Evolutionary conservation across 75 land plant genomes (phyloP), one percentile per base, ranked within the genome.

Genomic region (Larix kaempferi): DNA sequence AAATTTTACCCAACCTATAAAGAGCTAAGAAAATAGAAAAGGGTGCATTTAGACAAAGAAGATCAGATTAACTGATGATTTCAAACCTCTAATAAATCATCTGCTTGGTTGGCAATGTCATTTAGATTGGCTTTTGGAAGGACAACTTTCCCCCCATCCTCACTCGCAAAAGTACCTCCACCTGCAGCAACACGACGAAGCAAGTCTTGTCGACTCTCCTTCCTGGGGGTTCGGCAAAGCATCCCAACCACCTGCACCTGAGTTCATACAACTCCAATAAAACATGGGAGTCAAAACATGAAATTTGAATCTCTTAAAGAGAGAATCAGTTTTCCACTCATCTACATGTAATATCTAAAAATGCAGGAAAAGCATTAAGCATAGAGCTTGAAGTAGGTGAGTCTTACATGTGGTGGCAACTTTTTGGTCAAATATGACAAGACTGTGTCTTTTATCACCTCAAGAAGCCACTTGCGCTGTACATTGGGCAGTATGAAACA

Each of bases 241-340:
- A 95, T 76, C n/a, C 98, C 98, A 81, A 98, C 82, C 56, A 98
- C 91, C 88, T 98, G 99, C 62, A 95, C 98, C 99, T 98, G 44
- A 26, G 57, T 26, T 44, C 33, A 73, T 23, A 52, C 17, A 55
- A 17, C 17, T 61, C 39, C 52, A 56, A 52, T 3, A 22, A 56
- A 52, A 64, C 19, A 64, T 39, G 56, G 15, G 17, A 52, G 14
- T 25, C 16, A 49, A 49, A 25, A 39, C 13, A 39, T 41, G n/a
- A n/a, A n/a, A 69, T 69, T 13, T 35, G n/a, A 62, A 56, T 57
- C 57, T 6, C 12, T 49, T 25, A 19, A 62, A 17, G 11, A 71
- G 21, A 29, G 33, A 76, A 76, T 37, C 23, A 35, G 21, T 37
- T 17, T n/a, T 58, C 49, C 57, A 26, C 67, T 56, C 76, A 56